phyloP scores from a whole-genome alignment of 2,329 filamentous ascomycete species.

The Plectosphaerella cucumerina region DNA sequence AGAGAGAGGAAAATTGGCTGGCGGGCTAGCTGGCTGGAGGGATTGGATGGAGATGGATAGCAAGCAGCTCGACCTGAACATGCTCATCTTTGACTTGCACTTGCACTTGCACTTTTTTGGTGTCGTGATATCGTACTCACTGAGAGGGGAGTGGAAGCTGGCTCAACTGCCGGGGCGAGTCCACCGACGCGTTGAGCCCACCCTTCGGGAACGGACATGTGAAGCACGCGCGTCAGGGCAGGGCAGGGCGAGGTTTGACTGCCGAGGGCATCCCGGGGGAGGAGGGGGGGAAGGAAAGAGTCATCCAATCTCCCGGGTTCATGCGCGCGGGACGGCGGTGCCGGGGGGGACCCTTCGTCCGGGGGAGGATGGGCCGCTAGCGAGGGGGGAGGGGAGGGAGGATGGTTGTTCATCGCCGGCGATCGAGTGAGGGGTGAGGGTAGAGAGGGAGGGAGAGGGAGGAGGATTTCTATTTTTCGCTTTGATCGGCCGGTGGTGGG shows the following conservation, averaged over 20 bases:
- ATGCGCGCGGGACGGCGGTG: not conserved
- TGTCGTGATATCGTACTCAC: too few species aligned
- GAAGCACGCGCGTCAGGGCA: not conserved
- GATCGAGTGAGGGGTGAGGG: too few species aligned
- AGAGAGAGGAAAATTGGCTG: not conserved
- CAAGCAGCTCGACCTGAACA: too few species aligned
- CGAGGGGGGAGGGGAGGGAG: not conserved
- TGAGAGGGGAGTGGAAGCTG: too few species aligned
- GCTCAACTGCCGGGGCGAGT: too few species aligned
- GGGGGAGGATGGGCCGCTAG: not conserved
- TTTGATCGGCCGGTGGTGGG: too few species aligned
- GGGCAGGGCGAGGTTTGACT: not conserved
- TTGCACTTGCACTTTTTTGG: not conserved
- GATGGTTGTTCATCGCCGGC: not conserved
- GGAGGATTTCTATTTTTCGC: too few species aligned
- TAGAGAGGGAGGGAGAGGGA: too few species aligned
- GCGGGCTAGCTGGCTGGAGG: not conserved
- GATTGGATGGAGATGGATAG: too few species aligned
- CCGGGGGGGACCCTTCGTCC: not conserved
- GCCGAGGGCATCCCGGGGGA: not conserved
- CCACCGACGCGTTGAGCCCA: too few species aligned
- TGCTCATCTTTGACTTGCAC: not conserved
- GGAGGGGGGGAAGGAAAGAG: not conserved
- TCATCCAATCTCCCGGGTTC: slow-evolving; percentile 2
- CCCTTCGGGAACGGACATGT: too few species aligned